phyloP scores from a whole-genome alignment of 2,329 filamentous ascomycete species.

The Ceratocystis huliohia region DNA sequence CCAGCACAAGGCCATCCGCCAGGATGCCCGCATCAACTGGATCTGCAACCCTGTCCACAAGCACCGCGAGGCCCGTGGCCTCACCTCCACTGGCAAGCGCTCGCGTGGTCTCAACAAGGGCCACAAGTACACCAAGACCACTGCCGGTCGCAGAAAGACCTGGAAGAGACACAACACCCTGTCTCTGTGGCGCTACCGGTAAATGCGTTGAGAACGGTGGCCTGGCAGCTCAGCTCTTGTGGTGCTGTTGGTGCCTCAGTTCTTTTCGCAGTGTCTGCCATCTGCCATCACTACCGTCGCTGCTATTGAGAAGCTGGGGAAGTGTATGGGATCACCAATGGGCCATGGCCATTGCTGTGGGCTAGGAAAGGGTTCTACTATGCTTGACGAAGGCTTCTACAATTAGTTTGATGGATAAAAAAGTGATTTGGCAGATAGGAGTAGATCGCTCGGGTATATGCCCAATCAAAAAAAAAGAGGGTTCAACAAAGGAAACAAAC shows the following conservation, averaged over 20 bases:
- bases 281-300: constrained; percentile 17
- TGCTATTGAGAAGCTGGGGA: constrained; percentile 19
- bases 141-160: constrained; percentile 94
- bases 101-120: constrained; percentile 99
- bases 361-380: constrained; percentile 20
- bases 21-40: constrained; percentile 99
- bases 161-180: constrained; percentile 99
- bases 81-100: constrained; percentile 98
- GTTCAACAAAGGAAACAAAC: constrained; percentile 12
- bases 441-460: constrained; percentile 2
- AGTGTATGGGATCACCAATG: constrained; percentile 20
- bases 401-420: constrained; percentile 9
- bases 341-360: constrained; percentile 21
- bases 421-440: constrained; percentile 10
- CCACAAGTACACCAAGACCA: constrained; percentile 98
- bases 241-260: constrained; percentile 13
- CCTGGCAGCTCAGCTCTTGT: constrained; percentile 11
- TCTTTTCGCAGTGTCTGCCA: constrained; percentile 17
- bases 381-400: constrained; percentile 18
- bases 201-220: constrained; percentile 29
- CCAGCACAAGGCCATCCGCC: constrained; percentile 99
- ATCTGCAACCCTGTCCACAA: constrained; percentile 99
- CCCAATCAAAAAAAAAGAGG: constrained; percentile 4
- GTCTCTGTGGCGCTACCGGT: constrained; percentile 97
- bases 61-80: constrained; percentile 96